Percentiles rank a stretch among this genome's conserved stretches.
Evolutionary conservation across 2,329 filamentous ascomycete genomes (phyloP).

Genomic region (Aspergillus tanneri): DNA sequence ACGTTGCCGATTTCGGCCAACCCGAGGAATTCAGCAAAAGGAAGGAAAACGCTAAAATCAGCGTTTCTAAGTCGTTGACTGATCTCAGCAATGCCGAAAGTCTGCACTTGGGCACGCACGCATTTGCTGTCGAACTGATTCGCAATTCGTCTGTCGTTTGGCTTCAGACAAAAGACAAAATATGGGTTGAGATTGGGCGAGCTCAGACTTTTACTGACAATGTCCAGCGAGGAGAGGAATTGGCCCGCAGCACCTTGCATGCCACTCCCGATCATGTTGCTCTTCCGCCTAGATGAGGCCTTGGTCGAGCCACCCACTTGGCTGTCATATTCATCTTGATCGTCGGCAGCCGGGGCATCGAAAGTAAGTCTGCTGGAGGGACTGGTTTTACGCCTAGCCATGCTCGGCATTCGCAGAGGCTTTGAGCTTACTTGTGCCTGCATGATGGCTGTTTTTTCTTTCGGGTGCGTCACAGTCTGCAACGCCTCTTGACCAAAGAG

Average conservation of each 20-base stretch:
- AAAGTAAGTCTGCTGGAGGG: slow-evolving; percentile 48
- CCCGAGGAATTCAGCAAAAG: slow-evolving; percentile 92
- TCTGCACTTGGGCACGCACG: slow-evolving; percentile 89
- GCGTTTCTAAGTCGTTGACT: slow-evolving; percentile 88
- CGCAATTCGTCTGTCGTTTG: slow-evolving; percentile 92
- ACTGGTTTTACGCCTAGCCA: slow-evolving; percentile 75
- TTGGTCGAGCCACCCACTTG: slow-evolving; percentile 32
- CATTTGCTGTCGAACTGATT: slow-evolving; percentile 99
- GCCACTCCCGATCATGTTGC: slow-evolving; percentile 39
- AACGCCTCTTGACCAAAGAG: slow-evolving; percentile 96
- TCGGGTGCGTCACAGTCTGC: slow-evolving; percentile 88
- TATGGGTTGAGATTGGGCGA: slow-evolving; percentile 85
- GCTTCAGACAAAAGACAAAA: slow-evolving; percentile 95
- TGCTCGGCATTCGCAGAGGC: slow-evolving; percentile 85
- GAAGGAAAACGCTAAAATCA: slow-evolving; percentile 93
- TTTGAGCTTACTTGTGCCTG: slow-evolving; percentile 96
- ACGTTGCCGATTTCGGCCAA: slow-evolving; percentile 79
- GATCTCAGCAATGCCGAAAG: slow-evolving; percentile 94
- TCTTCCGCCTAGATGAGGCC: slow-evolving; percentile 35
- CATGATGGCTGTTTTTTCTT: slow-evolving; percentile 86
- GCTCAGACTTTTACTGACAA: slow-evolving; percentile 82
- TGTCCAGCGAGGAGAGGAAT: slow-evolving; percentile 84
- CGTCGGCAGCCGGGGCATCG: slow-evolving; percentile 35
- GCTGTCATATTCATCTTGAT: slow-evolving; percentile 40
- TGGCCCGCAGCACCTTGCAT: slow-evolving; percentile 88